A percentile compares a stretch with the other conserved stretches of the same genome.
phyloP scores from a whole-genome alignment of 306 rosid species.

The Abrus precatorius region DNA sequence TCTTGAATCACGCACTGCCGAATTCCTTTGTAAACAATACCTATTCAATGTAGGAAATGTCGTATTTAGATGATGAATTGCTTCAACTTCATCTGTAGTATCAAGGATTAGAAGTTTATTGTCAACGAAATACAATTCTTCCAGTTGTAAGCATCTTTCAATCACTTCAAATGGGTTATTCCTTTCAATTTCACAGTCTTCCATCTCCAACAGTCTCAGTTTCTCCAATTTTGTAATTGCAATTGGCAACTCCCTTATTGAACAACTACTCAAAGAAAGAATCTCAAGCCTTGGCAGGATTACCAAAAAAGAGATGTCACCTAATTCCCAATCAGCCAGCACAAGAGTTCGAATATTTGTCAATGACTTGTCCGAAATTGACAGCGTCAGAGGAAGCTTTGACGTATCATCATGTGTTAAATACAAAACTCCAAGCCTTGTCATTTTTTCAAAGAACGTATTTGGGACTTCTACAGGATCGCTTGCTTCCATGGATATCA shows the following conservation, averaged over 20 bases:
- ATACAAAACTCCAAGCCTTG: background rate
- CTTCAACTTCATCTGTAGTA: too few species aligned
- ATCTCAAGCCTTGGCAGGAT: background rate
- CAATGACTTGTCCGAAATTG: background rate
- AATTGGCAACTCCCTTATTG: background rate
- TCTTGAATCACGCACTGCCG: too few species aligned
- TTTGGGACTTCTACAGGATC: background rate
- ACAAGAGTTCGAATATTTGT: background rate
- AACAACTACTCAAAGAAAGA: background rate
- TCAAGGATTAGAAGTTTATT: too few species aligned
- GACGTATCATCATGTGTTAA: rapidly evolving
- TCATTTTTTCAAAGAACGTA: background rate
- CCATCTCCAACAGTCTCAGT: constrained; percentile 18
- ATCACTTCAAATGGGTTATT: constrained; percentile 38
- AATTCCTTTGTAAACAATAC: background rate
- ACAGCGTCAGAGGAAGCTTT: background rate
- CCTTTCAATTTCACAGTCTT: rapidly evolving
- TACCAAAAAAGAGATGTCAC: constrained; percentile 5
- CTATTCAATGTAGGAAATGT: background rate
- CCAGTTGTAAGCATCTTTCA: background rate
- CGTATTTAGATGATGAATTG: too few species aligned
- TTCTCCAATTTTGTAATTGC: background rate
- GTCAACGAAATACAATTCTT: constrained; percentile 9
- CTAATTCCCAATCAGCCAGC: background rate
- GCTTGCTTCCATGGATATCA: too few species aligned